Conservation (phyloP, 73 alveolate genomes). For the Tetrahymena malaccensis region DNA sequence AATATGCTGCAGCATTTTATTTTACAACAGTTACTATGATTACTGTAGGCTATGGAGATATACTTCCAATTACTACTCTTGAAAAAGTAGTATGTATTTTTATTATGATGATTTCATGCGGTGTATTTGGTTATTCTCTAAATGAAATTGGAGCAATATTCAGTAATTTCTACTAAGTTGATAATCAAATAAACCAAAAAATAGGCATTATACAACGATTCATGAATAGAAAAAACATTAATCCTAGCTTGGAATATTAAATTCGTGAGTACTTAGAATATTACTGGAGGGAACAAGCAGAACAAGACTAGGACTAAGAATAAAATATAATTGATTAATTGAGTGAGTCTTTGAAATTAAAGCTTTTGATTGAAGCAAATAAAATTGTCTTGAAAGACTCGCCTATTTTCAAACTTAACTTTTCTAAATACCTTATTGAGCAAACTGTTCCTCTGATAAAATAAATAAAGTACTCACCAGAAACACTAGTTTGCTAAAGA, state of each 20-base stretch:
- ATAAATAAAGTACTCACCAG: slow-evolving; percentile 34
- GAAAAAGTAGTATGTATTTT: slow-evolving; percentile 10
- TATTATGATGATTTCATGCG: neutral
- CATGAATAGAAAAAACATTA: slow-evolving; percentile 54
- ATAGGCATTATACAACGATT: slow-evolving; percentile 43
- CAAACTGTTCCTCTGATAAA: neutral
- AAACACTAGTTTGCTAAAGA: neutral
- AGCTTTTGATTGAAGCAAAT: slow-evolving; percentile 10
- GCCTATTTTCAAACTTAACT: neutral
- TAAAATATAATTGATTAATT: slow-evolving; percentile 2
- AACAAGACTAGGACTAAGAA: slow-evolving; percentile 22
- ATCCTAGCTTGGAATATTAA: slow-evolving; percentile 48
- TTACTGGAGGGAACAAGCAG: slow-evolving; percentile 29
- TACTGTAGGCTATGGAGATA: slow-evolving; percentile 43
- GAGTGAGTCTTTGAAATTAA: neutral
- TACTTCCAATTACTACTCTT: neutral
- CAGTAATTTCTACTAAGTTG: slow-evolving; percentile 3
- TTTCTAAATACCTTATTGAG: neutral
- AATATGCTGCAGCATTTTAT: slow-evolving; percentile 18
- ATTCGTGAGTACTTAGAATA: slow-evolving; percentile 62
- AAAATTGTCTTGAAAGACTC: neutral
- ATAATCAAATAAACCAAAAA: slow-evolving; percentile 45
- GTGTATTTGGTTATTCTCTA: neutral
- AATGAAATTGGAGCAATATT: neutral
- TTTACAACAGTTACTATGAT: slow-evolving; percentile 30